Conservation (phyloP, 768 basidiomycete species). For the Pleurotus platypus region DNA sequence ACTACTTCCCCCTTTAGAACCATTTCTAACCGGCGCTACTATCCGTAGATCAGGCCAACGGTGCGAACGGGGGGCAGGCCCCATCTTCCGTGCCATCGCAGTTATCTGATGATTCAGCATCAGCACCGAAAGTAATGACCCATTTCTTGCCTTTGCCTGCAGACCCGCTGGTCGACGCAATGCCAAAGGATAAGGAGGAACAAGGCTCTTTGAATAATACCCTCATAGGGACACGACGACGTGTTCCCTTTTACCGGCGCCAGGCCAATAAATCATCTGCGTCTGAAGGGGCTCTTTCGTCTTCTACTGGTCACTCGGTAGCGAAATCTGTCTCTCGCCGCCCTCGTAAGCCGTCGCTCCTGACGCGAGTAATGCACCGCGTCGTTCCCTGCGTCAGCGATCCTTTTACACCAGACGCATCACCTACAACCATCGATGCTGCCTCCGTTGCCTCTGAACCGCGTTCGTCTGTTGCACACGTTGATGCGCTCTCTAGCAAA, state of each 20-base stretch:
- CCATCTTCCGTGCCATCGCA: conserved; percentile 15
- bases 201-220: conserved; percentile 38
- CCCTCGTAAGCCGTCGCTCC: conserved; percentile 23
- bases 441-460: conserved; percentile 4
- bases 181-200: conserved; percentile 26
- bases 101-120: background rate
- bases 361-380: conserved; percentile 29
- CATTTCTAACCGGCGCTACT: conserved; percentile 14
- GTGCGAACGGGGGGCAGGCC: conserved; percentile 18
- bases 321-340: conserved; percentile 10
- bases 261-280: conserved; percentile 32
- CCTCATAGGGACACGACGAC: conserved; percentile 30
- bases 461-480: background rate
- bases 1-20: background rate
- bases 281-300: conserved; percentile 30
- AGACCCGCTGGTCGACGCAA: conserved; percentile 15
- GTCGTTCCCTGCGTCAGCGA: conserved; percentile 32
- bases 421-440: background rate
- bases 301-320: conserved; percentile 28
- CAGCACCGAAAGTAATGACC: conserved; percentile 2
- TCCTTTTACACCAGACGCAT: conserved; percentile 10
- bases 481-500: background rate
- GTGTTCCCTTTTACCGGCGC: conserved; percentile 42
- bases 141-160: conserved; percentile 9
- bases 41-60: conserved; percentile 14